These are phyloP conservation scores for Exutisphaerella laricina DNA, from an alignment of 2,329 filamentous ascomycete species.

Conservation along the genomic window DNA sequence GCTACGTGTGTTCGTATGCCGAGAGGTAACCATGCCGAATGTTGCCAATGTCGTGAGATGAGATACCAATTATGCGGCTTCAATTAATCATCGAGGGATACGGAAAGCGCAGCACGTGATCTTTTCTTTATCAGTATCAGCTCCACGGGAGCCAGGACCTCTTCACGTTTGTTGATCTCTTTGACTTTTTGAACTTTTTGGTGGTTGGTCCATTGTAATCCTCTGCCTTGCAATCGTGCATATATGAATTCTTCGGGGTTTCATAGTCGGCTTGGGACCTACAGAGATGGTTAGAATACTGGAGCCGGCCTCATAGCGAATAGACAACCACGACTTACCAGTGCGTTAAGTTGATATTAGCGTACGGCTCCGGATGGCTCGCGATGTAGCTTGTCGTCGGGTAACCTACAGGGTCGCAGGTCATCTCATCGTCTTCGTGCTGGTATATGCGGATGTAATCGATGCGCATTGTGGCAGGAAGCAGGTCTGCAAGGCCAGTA, in stretches of 20 bases:
- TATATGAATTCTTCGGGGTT: constrained; percentile 58
- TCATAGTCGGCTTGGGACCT: constrained; percentile 48
- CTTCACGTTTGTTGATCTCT: constrained; percentile 8
- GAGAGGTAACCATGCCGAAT: too few species aligned
- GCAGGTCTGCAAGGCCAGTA: constrained; percentile 48
- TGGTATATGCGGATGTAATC: constrained; percentile 69
- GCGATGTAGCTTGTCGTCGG: constrained; percentile 63
- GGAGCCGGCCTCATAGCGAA: too few species aligned
- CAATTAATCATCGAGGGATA: too few species aligned
- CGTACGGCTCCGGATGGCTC: constrained; percentile 56
- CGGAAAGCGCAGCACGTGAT: constrained; percentile 1
- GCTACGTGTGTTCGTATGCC: too few species aligned
- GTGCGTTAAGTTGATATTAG: constrained; percentile 57
- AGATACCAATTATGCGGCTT: too few species aligned
- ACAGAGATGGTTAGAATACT: constrained; percentile 8
- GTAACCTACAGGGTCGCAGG: constrained; percentile 63
- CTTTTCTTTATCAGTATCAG: constrained; percentile 3
- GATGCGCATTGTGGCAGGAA: constrained; percentile 61
- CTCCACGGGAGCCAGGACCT: constrained; percentile 12
- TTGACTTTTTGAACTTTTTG: constrained; percentile 10
- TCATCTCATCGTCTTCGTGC: constrained; percentile 51
- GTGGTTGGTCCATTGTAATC: constrained; percentile 14
- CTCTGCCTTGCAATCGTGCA: constrained; percentile 48
- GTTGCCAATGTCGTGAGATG: too few species aligned
- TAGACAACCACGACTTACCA: too few species aligned